Conservation (phyloP, 768 basidiomycete genomes). For the Lactifluus pinguis region DNA sequence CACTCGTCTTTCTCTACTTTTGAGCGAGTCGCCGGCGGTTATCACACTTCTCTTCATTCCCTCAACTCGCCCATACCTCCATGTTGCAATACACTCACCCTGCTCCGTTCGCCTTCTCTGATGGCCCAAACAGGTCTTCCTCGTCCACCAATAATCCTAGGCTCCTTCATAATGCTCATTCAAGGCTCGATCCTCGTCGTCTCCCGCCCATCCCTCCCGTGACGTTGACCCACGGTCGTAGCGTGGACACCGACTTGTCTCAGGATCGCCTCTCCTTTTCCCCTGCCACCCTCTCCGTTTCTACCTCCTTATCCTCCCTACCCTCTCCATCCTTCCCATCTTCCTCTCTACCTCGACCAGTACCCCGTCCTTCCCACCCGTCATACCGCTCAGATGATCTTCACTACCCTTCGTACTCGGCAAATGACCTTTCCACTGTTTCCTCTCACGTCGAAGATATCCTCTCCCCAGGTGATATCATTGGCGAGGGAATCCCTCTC, state of each 20-base stretch:
- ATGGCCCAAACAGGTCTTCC: constrained; percentile 24
- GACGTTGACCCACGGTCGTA: constrained; percentile 18
- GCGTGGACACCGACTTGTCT: constrained; percentile 22
- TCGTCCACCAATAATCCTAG: constrained; percentile 21
- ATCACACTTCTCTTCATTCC: constrained; percentile 17
- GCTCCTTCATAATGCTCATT: constrained; percentile 13
- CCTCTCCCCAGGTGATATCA: constrained; percentile 19
- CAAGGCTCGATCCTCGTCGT: constrained; percentile 6
- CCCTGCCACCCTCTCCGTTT: constrained; percentile 21
- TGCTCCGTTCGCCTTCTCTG: constrained; percentile 28
- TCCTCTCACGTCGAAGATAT: constrained; percentile 15
- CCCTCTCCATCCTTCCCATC: constrained; percentile 27
- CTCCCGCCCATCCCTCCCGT: neutral
- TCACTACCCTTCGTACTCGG: constrained; percentile 1
- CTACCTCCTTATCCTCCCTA: constrained; percentile 27
- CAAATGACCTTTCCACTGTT: constrained; percentile 11
- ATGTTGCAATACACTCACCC: constrained; percentile 33
- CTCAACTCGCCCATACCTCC: neutral
- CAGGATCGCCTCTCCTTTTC: constrained; percentile 29
- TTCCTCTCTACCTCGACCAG: constrained; percentile 21
- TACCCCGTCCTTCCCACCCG: constrained; percentile 20
- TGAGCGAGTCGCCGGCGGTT: constrained; percentile 25
- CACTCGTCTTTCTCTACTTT: constrained; percentile 20
- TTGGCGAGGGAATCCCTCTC: constrained; percentile 18
- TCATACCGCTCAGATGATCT: constrained; percentile 20